Base-by-base conservation (phyloP, 2,329 filamentous ascomycete genomes). In the Stagonosporopsis chrysanthemi region DNA sequence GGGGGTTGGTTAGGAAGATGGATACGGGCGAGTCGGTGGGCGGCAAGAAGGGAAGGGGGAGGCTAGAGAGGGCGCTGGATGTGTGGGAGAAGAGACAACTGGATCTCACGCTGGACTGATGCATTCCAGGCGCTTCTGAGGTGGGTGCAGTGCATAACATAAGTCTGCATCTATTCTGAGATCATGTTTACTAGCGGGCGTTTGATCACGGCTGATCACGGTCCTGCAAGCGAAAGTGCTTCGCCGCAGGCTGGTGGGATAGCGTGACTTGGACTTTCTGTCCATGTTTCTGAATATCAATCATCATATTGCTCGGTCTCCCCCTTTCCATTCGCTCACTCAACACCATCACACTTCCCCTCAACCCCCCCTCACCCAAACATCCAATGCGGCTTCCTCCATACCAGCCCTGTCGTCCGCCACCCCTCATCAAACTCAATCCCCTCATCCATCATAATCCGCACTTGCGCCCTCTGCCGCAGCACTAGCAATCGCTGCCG, bases 191-290 rank as follows among this genome's bases (percentile, higher is more conserved):
- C 19, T 24, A 31, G 46, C 52, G 29, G 42, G 54, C 54, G 48
- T 56, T 51, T 42, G 19, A 19, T 19, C 19, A 19, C 19, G 19
- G 19, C 19, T 14, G 23, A n/a, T 24, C 36, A 6, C 6, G 15
- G 6, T 29, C 43, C 49, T 52, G 54, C 26, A 8, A 28, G 54
- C 54, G 54, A 57, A 57, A 57, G 54, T 52, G 54, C 48, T 57
- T 57, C 26, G 54, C 54, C 24, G 31, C 54, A 52, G 43, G 48
- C 2, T 26, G 14, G 22, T 11, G 14, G 36, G 9, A 38, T 28
- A 31, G 36, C 42, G 31, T 33, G 14, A 26, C 22, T 41, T 24
- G 33, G 14, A 19, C 6, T 28, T 9, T 8, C 12, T 29, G 17
- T 15, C 4, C 24, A 19, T 2, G 2, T 22, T 22, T 22, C 2